A percentile compares a stretch with the other conserved stretches of the same genome.
These are phyloP conservation scores for Aspergillus proliferans DNA, from an alignment of 2,329 filamentous ascomycete species.

Conservation along the genomic window DNA sequence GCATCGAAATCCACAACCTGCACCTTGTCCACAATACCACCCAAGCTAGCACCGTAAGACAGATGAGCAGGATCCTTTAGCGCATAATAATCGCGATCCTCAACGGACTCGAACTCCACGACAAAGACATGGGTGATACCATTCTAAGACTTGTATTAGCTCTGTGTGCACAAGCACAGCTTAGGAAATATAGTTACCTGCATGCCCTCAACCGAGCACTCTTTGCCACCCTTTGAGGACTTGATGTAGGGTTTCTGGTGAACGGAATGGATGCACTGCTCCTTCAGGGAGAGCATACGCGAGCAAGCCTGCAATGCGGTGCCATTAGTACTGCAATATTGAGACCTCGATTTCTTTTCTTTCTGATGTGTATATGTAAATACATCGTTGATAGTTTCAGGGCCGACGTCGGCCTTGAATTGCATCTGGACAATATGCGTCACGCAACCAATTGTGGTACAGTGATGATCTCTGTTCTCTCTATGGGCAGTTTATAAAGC, in stretches of 20 bases:
- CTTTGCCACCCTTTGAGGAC: not conserved
- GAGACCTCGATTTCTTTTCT: not conserved
- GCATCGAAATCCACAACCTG: not conserved
- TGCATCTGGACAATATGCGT: not conserved
- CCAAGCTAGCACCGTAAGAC: not conserved
- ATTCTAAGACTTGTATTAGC: not conserved
- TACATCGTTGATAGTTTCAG: not conserved
- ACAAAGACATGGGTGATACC: not conserved
- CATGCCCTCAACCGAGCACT: not conserved
- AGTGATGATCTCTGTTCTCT: no score
- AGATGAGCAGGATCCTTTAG: not conserved
- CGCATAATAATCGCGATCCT: not conserved
- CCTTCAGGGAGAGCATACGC: not conserved
- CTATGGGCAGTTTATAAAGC: no score
- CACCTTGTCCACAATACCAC: not conserved
- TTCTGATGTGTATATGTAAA: not conserved
- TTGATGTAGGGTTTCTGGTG: not conserved
- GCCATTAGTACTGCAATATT: not conserved
- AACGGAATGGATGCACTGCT: not conserved
- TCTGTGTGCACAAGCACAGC: no score
- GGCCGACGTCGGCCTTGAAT: not conserved
- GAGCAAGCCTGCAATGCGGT: not conserved
- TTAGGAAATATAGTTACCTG: not conserved
- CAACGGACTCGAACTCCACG: not conserved
- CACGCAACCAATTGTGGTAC: not conserved